These are phyloP conservation scores for Talaromyces trachyspermus DNA, from an alignment of 495 filamentous ascomycete species.

Conservation along the genomic window DNA sequence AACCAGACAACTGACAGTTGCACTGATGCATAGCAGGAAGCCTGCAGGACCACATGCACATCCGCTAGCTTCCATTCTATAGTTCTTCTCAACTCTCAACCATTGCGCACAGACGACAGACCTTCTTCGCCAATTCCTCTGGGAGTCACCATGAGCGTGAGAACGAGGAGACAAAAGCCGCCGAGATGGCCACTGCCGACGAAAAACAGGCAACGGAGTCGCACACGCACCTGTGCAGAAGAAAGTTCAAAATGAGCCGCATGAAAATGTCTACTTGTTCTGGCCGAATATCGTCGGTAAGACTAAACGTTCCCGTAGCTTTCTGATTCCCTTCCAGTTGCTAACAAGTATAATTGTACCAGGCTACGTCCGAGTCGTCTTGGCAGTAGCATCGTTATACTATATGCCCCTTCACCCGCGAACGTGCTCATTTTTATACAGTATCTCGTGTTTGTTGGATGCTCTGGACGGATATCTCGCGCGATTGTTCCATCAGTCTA, in stretches of 20 bases:
- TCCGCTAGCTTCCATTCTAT: neutral
- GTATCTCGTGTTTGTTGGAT: conserved; percentile 76
- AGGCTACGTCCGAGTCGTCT: conserved; percentile 77
- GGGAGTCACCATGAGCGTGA: conserved; percentile 29
- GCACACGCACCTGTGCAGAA: conserved; percentile 19
- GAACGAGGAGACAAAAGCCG: conserved; percentile 40
- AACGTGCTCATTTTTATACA: conserved; percentile 76
- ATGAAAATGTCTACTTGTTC: conserved; percentile 94
- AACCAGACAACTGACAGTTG: too few relatives aligned
- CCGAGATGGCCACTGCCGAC: conserved; percentile 25
- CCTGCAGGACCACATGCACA: too few relatives aligned
- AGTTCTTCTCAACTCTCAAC: neutral
- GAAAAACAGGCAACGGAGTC: conserved; percentile 29
- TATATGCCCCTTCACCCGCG: conserved; percentile 90
- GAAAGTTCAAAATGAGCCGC: conserved; percentile 17
- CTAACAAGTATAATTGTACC: neutral
- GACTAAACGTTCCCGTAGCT: conserved; percentile 8
- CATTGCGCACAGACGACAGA: too few relatives aligned
- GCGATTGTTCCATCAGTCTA: conserved; percentile 68
- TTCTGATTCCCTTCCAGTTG: neutral
- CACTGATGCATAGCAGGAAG: too few relatives aligned
- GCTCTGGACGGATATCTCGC: conserved; percentile 79
- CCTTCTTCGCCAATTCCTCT: neutral
- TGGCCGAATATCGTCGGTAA: conserved; percentile 89
- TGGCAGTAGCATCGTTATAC: conserved; percentile 77